These are phyloP conservation scores for Cryptococcus hybrid DNA, from an alignment of 1,284 basidiomycete genomes.

Conservation along the genomic window DNA sequence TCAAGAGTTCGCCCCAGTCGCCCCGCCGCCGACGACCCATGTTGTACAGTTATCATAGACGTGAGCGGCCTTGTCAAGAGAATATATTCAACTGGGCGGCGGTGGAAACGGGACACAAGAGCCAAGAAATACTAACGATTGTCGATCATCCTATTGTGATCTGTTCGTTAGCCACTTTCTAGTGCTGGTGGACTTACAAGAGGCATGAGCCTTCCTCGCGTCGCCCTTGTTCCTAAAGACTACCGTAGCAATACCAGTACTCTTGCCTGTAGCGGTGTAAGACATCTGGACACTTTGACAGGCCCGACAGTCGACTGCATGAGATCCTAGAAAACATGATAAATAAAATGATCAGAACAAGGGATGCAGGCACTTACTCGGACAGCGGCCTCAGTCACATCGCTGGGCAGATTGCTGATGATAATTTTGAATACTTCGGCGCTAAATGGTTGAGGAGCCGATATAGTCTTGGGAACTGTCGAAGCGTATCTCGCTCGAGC, in stretches of 20 bases:
- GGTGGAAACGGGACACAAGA: neutral
- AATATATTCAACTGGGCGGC: neutral
- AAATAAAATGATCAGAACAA: too few species aligned
- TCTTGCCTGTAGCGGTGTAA: slow-evolving; percentile 80
- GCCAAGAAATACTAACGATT: slow-evolving; percentile 80
- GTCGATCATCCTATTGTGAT: slow-evolving; percentile 99
- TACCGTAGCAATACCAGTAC: slow-evolving; percentile 86
- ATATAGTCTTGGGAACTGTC: slow-evolving; percentile 36
- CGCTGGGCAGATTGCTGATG: slow-evolving; percentile 90
- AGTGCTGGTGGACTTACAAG: slow-evolving; percentile 54
- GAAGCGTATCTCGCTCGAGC: slow-evolving; percentile 56
- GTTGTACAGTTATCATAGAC: too few species aligned
- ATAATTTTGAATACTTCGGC: slow-evolving; percentile 81
- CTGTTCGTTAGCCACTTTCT: slow-evolving; percentile 20
- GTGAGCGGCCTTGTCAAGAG: neutral
- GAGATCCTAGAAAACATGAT: slow-evolving; percentile 65
- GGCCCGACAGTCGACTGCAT: slow-evolving; percentile 90
- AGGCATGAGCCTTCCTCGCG: slow-evolving; percentile 84
- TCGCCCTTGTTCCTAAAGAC: slow-evolving; percentile 84
- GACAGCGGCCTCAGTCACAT: slow-evolving; percentile 92
- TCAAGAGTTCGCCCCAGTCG: neutral
- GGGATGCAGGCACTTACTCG: slow-evolving; percentile 60
- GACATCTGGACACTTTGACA: slow-evolving; percentile 78
- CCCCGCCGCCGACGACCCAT: neutral
- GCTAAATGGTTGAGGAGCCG: slow-evolving; percentile 46